Evolutionary conservation across 148 eudicot species (phyloP), one percentile per base, ranked within the genome.

Genomic region (Silene uniflora): DNA sequence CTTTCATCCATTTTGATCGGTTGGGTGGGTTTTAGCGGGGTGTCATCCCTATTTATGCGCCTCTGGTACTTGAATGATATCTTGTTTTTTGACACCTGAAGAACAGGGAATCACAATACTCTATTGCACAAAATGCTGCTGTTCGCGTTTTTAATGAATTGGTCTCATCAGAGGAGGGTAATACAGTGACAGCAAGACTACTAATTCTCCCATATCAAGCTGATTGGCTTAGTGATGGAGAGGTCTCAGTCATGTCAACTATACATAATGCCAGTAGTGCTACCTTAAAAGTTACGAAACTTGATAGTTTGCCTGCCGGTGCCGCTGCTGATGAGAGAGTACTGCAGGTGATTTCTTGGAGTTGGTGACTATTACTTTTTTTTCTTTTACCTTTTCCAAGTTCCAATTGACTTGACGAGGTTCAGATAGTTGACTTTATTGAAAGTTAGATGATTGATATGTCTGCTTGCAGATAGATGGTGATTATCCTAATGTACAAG

Each of bases 41-140:
- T 16, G 56, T 52, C 17, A 12, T 52, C 56, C 56, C 44, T 39
- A 39, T 14, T 25, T n/a, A 2, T 46, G 25, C n/a, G 6, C 11
- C 49, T 10, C 23, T 11, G 74, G 12, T 67, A 74, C 68, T 25
- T 58, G 14, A 21, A 19, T 75, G 25, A 80, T 47, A 24, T 56
- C 14, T 18, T 63, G 5, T 22, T 27, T 27, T 54, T 49, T 58
- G 21, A 69, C 72, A 49, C 44, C 73, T 79, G 75, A 73, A 86
- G 91, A 79, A 69, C 78, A 76, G 62, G 75, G 63, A 81, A 64
- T 77, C 83, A 42, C 67, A 73, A 5, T 70, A 72, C 73, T 86
- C 87, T n/a, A 78, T 84, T 76, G 85, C 91, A 39, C 91, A 88
- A 81, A 66, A 76, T 80, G 91, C 89, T 72, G 19, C 78, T 60